Evolutionary conservation across 257 asterid species (phyloP), one percentile per base, ranked within the genome.

Genomic region (Solanum chiquidenum): DNA sequence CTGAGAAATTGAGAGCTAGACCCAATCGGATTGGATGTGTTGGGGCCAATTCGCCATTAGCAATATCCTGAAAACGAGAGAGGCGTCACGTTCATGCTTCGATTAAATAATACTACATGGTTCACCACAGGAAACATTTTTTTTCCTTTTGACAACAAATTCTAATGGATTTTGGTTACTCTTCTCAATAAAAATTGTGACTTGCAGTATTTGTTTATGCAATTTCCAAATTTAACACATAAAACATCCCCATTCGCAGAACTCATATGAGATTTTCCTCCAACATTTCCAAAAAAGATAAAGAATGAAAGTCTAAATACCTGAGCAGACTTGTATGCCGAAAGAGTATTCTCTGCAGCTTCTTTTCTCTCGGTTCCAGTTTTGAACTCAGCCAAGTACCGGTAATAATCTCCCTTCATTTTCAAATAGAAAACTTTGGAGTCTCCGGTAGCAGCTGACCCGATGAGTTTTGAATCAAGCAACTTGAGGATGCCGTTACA

Each of bases 1-100:
- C 98, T 2, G 98, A 94, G 95, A 95, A 95, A 89, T 95, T 95
- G 92, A 95, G 98, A 31, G 98, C 98, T 44, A 95, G 88, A 14
- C 98, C 98, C 49, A 95, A 95, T 38, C 98, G 94, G 90, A 95
- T 95, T 1, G 98, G 98, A 83, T 95, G 98, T 71, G 98, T 95
- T 7, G 98, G 96, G 29, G 98, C 98, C 37, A 95, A 93, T 87
- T 95, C 98, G 23, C 93, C 52, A 73, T 90, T 93, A 55, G 98
- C 97, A 90, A 95, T 95, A 68, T 95, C 98, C 98, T 95, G 89
- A 42, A 88, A 85, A 86, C 9, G 76, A 25, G 12, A 44, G 25
- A 42, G 9, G 8, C 6, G 5, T 44, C 64, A 44, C 2, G 9
- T 25, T 44, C 84, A 79, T 25, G 35, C 38, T n/a, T 8, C 1